Evolutionary conservation across 2,329 filamentous ascomycete genomes (phyloP), one percentile per base, ranked within the genome.

Genomic region (Cladosporium sp.): DNA sequence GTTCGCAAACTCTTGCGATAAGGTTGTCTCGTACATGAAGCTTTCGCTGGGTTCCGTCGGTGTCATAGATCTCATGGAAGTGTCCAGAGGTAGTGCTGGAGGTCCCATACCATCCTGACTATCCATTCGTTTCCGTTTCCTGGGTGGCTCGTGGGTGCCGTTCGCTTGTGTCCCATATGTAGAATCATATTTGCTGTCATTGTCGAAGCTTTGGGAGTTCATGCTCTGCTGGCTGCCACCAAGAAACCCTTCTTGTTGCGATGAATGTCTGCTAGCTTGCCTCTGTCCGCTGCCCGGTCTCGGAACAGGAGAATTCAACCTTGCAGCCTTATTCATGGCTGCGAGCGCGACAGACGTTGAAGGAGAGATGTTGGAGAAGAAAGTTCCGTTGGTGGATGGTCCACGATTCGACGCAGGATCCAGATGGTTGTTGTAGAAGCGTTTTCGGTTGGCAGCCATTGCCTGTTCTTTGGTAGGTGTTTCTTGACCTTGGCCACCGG

Each of bases 401-500:
- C 55, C 39, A 7, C 59, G 61, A 22, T 61, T 65, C 6, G 59
- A 54, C 43, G 89, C 79, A 42, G 53, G 52, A 18, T 78, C 82
- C 80, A 41, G 81, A 35, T 58, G 78, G 57, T 86, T 95, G 57
- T 86, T 95, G 71, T 96, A 97, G 70, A 96, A 82, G 57, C 92
- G 82, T 69, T 98, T 97, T 58, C 93, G 77, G 70, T 77, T 76
- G 13, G 92, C 92, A 9, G 93, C 93, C 91, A 97, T 95, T 53
- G 93, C 93, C 69, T 97, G 93, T 69, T 97, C 93, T 70, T 98
- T 98, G 32, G 93, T 98, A 0, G 93, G 93, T 0, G 93, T 97
- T 62, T 97, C 92, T 58, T 86, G 87, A 40, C 83, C 81, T 50
- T 85, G 84, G 4, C 85, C 81, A 43, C 83, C 67, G 42, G 67